Evolutionary conservation across 2,329 filamentous ascomycete species (phyloP), one percentile per base, ranked within the genome.

Genomic region (Epichloe brachyelytri): DNA sequence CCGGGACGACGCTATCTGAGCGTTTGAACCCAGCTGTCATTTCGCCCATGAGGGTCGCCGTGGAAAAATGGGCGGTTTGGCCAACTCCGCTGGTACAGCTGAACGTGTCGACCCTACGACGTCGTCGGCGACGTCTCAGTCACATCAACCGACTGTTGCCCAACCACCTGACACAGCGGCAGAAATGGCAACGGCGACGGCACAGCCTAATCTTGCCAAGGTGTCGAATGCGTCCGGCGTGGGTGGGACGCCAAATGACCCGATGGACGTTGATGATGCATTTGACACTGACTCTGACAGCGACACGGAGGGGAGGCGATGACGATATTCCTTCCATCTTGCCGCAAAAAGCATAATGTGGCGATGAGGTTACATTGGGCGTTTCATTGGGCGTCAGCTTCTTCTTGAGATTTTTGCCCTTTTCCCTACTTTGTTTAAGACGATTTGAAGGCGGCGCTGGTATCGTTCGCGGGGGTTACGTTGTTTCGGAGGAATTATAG

Each of bases 31-130:
- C 37, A 19, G 30, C 12, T 15, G 37, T 30, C n/a, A 34, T 33
- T 17, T 19, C 36, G 20, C 41, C 39, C 22, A 63, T 60, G 54
- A 59, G 56, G 47, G 61, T 65, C 5, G 57, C 62, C 1, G 52
- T 68, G 7, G 57, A 59, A 3, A 67, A 43, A 65, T 69, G 56
- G 63, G 65, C 12, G 67, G 70, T 0, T 54, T 71, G 5, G 55
- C 57, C 5, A 67, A 61, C 1, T 62, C 68, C 1, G 56, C 63
- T 15, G 68, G 64, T 12, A 68, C 68, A 1, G 66, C 65, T 5
- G 66, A 68, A 48, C 59, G 56, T 14, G 59, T 60, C 22, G 69
- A 71, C 53, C 69, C 69, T 4, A 70, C 66, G 3, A 47, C 19
- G 12, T 51, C 53, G 11, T 47, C 59, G 6, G 56, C 57, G 19